phyloP scores from a whole-genome alignment of 345 rosid genomes.

The Salix viminalis region DNA sequence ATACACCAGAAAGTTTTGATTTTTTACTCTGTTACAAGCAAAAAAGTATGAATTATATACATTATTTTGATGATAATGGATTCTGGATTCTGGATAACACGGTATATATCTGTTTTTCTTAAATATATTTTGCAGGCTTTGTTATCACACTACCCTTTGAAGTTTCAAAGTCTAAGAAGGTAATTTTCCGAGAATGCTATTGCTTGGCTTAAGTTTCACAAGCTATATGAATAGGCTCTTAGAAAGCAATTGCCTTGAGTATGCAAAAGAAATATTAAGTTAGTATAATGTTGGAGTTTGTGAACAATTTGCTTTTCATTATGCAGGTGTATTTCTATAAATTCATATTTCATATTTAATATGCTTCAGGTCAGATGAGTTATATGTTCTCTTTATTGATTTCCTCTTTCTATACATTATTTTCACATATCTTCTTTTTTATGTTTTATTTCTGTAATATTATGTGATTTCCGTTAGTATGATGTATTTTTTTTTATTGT shows the following conservation, averaged over 20 bases:
- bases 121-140: constrained; percentile 51
- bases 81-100: not conserved
- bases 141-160: constrained; percentile 56
- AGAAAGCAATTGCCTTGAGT: not conserved
- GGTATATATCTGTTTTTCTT: not conserved
- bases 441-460: not conserved
- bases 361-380: constrained; percentile 74
- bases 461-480: not conserved
- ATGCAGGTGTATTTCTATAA: constrained; percentile 79
- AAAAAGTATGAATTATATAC: not conserved
- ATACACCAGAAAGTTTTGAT: not conserved
- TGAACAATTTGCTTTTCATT: constrained; percentile 15
- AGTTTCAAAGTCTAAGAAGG: constrained; percentile 65
- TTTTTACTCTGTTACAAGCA: no score
- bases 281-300: not conserved
- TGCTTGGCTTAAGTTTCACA: not conserved
- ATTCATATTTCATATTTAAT: constrained; percentile 70
- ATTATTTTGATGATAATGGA: not conserved
- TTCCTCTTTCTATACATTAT: not conserved
- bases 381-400: not conserved
- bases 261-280: not conserved
- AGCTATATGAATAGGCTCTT: not conserved
- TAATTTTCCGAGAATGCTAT: constrained; percentile 16
- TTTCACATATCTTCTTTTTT: not conserved
- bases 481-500: not conserved